A percentile compares a stretch with the other conserved stretches of the same genome.
Evolutionary conservation across 2,329 filamentous ascomycete genomes (phyloP).

Genomic region (Hypoxylon sp.): DNA sequence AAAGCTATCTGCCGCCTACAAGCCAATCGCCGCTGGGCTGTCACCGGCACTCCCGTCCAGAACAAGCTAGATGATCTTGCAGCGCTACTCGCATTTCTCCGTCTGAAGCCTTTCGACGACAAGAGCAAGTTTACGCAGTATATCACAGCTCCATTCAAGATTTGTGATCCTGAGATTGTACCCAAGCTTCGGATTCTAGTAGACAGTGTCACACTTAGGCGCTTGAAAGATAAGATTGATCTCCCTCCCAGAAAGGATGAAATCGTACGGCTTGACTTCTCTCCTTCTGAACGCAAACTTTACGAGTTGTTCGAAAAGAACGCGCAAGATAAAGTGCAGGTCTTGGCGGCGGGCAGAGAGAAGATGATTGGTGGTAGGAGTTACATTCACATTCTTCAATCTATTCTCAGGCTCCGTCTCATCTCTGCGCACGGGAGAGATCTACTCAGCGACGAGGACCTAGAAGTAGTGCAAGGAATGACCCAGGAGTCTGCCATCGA

Average conservation of each 20-base stretch:
- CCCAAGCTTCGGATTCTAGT: slow-evolving; percentile 89
- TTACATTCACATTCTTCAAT: slow-evolving; percentile 94
- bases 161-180: slow-evolving; percentile 84
- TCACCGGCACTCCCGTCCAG: slow-evolving; percentile 97
- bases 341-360: slow-evolving; percentile 73
- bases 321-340: slow-evolving; percentile 82
- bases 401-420: slow-evolving; percentile 88
- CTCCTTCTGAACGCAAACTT: slow-evolving; percentile 77
- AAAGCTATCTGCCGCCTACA: slow-evolving; percentile 85
- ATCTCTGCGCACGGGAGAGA: slow-evolving; percentile 97
- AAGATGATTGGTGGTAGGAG: slow-evolving; percentile 83
- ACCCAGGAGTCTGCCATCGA: slow-evolving; percentile 90
- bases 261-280: slow-evolving; percentile 81
- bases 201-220: slow-evolving; percentile 92
- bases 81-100: slow-evolving; percentile 86
- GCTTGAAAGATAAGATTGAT: slow-evolving; percentile 91
- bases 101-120: slow-evolving; percentile 87
- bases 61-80: slow-evolving; percentile 93
- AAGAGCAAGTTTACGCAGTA: slow-evolving; percentile 79
- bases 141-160: slow-evolving; percentile 89
- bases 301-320: slow-evolving; percentile 89
- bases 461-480: slow-evolving; percentile 83
- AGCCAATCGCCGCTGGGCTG: slow-evolving; percentile 89
- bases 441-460: slow-evolving; percentile 84
- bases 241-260: slow-evolving; percentile 81